Percentiles rank a stretch among this genome's conserved stretches.
phyloP scores from a whole-genome alignment of 768 basidiomycete genomes.

The Suillus bovinus region DNA sequence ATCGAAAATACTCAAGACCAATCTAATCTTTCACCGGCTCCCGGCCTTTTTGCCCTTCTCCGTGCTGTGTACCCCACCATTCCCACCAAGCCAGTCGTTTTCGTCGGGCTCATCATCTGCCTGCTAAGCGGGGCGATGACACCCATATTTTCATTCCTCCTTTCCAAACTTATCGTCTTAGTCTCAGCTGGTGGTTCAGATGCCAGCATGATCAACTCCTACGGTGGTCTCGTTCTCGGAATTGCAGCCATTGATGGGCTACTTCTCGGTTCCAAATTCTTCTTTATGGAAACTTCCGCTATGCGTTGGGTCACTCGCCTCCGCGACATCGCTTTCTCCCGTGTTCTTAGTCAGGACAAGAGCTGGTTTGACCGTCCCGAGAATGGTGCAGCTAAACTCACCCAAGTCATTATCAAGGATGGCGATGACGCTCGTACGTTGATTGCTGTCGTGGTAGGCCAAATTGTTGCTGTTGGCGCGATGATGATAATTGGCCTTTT shows the following conservation, averaged over 20 bases:
- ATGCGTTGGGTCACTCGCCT: slow-evolving; percentile 74
- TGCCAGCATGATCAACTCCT: slow-evolving; percentile 59
- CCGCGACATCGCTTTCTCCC: slow-evolving; percentile 54
- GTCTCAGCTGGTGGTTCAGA: slow-evolving; percentile 73
- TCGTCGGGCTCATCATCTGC: slow-evolving; percentile 69
- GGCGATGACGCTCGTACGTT: slow-evolving; percentile 84
- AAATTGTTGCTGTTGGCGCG: slow-evolving; percentile 67
- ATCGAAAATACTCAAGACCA: slow-evolving; percentile 5
- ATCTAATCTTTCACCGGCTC: slow-evolving; percentile 11
- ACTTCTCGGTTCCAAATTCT: slow-evolving; percentile 74
- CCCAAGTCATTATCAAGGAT: slow-evolving; percentile 83
- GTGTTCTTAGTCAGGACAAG: slow-evolving; percentile 79
- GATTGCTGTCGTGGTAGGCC: slow-evolving; percentile 69
- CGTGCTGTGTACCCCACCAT: slow-evolving; percentile 66
- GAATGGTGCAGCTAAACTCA: slow-evolving; percentile 59
- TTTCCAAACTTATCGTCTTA: slow-evolving; percentile 77
- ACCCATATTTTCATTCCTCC: slow-evolving; percentile 88
- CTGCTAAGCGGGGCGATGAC: slow-evolving; percentile 81
- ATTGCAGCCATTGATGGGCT: slow-evolving; percentile 78
- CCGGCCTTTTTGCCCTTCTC: slow-evolving; percentile 40
- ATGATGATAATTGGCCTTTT: slow-evolving; percentile 85
- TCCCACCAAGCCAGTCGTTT: slow-evolving; percentile 69
- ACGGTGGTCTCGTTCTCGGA: slow-evolving; percentile 70
- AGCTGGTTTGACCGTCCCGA: slow-evolving; percentile 77
- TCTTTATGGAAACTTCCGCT: slow-evolving; percentile 73